These are phyloP conservation scores for Porphyra umbilicalis DNA, from an alignment of 31 red algal genomes.

Conservation along the genomic window DNA sequence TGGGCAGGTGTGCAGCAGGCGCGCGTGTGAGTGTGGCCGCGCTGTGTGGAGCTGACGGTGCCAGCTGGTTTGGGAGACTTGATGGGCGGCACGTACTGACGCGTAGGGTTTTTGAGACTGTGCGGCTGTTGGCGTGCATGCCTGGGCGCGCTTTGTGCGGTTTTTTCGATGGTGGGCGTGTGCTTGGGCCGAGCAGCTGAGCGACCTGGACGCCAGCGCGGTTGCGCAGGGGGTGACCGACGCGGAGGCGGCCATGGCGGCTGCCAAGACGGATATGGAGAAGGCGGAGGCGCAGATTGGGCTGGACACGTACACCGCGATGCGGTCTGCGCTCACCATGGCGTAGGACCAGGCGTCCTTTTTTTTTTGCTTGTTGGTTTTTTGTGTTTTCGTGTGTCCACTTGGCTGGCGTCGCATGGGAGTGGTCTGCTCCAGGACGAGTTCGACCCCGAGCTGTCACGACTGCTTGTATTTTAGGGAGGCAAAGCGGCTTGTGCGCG, in stretches of 20 bases:
- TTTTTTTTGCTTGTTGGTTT: background rate
- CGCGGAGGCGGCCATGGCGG: constrained; percentile 51
- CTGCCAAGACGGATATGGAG: constrained; percentile 45
- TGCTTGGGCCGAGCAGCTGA: constrained; percentile 30
- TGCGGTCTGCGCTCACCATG: constrained; percentile 58
- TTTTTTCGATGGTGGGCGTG: too few species aligned
- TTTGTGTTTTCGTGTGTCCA: too few species aligned
- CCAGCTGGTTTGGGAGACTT: too few species aligned
- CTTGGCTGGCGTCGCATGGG: too few species aligned
- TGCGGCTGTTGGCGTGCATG: background rate
- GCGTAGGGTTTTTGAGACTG: constrained; percentile 1
- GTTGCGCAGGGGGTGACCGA: constrained; percentile 64
- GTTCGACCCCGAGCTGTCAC: too few species aligned
- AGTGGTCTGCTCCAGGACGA: too few species aligned
- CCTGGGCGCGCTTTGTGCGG: background rate
- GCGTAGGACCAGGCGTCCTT: background rate
- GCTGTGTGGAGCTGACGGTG: too few species aligned
- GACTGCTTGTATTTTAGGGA: too few species aligned
- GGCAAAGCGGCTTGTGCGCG: too few species aligned
- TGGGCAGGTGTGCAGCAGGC: too few species aligned
- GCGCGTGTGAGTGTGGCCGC: too few species aligned
- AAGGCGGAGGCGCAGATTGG: constrained; percentile 92
- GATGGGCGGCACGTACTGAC: too few species aligned
- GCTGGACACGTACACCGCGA: constrained; percentile 83
- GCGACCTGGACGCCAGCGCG: constrained; percentile 74